A percentile compares a stretch with the other conserved stretches of the same genome.
Conservation (phyloP, 164 flowering plant genomes). For the Magnolia sinica region DNA sequence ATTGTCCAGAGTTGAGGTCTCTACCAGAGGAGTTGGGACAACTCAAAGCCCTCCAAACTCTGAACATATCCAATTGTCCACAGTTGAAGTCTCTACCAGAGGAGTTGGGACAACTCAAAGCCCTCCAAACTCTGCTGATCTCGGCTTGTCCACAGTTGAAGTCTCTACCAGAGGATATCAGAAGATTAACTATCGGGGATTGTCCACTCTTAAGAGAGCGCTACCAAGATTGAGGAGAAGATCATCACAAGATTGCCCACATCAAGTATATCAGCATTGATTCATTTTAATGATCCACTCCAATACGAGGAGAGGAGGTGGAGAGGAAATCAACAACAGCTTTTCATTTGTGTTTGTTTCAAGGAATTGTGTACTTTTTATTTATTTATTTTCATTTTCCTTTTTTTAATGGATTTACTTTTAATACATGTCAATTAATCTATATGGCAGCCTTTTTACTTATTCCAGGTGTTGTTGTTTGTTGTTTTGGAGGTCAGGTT, state of each 20-base stretch:
- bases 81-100: background rate
- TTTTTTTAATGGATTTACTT: no score
- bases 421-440: no score
- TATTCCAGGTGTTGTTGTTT: no score
- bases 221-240: background rate
- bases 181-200: no score
- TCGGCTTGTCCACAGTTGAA: background rate
- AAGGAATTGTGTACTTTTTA: no score
- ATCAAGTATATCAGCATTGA: background rate
- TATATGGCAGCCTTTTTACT: no score
- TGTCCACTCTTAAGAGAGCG: background rate
- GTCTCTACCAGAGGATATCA: background rate
- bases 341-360: no score
- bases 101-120: slow-evolving; percentile 1
- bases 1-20: background rate
- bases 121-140: background rate
- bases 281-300: no score
- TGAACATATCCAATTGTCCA: background rate
- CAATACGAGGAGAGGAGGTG: no score
- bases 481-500: no score
- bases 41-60: background rate
- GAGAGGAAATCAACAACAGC: no score
- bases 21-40: background rate
- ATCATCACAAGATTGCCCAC: background rate
- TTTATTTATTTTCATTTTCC: no score